Percentiles rank a stretch among this genome's conserved stretches.
These are phyloP conservation scores for Ophiostoma triangulosporum DNA, from an alignment of 2,329 filamentous ascomycete genomes.

Conservation along the genomic window DNA sequence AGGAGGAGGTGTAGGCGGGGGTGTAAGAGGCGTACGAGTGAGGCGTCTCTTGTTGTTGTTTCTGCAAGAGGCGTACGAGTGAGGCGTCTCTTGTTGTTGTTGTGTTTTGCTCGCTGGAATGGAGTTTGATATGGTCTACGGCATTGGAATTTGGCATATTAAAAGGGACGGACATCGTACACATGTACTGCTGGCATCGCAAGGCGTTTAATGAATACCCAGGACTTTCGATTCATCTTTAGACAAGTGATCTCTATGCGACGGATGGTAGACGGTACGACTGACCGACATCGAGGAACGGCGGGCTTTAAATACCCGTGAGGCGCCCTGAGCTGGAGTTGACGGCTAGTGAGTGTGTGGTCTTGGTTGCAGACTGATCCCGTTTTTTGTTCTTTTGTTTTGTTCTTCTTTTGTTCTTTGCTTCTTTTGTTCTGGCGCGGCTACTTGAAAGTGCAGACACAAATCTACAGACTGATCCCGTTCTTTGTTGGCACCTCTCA, in stretches of 20 bases:
- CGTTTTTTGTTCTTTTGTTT: too few relatives aligned
- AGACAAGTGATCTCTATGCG: background rate
- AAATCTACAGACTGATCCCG: too few relatives aligned
- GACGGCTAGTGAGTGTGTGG: background rate
- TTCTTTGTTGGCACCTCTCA: too few relatives aligned
- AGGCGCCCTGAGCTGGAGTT: background rate
- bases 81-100: background rate
- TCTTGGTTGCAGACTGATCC: too few relatives aligned
- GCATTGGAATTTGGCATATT: background rate
- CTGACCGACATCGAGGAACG: background rate
- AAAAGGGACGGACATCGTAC: background rate
- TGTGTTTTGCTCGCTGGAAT: background rate
- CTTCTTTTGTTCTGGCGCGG: too few relatives aligned
- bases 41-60: background rate
- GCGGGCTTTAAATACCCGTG: background rate
- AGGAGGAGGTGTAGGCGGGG: conserved; percentile 48
- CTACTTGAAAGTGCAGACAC: too few relatives aligned
- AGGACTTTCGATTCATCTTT: background rate
- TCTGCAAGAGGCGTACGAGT: background rate
- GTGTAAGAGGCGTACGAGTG: conserved; percentile 9
- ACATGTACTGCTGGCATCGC: background rate
- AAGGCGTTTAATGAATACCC: background rate
- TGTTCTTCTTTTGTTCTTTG: too few relatives aligned
- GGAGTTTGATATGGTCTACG: background rate
- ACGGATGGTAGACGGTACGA: too few relatives aligned